Conservation (phyloP, 768 basidiomycete genomes). For the Aureoboletus auriporus region DNA sequence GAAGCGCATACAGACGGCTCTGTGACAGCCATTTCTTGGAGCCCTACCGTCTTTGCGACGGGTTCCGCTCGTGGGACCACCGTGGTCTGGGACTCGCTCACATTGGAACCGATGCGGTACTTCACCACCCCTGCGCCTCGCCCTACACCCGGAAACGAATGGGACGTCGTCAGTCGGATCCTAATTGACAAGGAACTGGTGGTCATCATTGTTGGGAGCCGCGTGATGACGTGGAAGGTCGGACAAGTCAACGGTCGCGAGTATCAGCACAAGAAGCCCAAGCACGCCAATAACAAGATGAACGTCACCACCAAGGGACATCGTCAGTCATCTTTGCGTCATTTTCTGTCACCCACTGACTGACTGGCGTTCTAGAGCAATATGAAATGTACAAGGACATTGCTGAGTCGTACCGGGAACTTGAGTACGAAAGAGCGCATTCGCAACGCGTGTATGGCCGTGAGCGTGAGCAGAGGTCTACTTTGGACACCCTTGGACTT, state of each 20-base stretch:
- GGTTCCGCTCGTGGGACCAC: conserved; percentile 63
- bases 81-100: conserved; percentile 63
- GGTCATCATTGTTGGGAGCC: conserved; percentile 55
- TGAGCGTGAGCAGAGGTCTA: conserved; percentile 54
- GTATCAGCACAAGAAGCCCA: conserved; percentile 32
- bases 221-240: conserved; percentile 66
- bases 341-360: background rate
- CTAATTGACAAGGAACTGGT: conserved; percentile 51
- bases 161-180: conserved; percentile 52
- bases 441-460: conserved; percentile 38
- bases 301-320: conserved; percentile 39
- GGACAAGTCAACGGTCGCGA: conserved; percentile 37
- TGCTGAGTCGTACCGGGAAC: conserved; percentile 48
- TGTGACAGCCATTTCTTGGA: conserved; percentile 63
- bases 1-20: conserved; percentile 63
- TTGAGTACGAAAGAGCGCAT: conserved; percentile 47
- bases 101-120: conserved; percentile 51
- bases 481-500: conserved; percentile 62
- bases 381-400: conserved; percentile 62
- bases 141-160: conserved; percentile 29
- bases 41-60: conserved; percentile 53
- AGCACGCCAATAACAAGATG: conserved; percentile 23
- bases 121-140: conserved; percentile 48
- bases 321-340: conserved; percentile 32
- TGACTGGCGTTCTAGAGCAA: conserved; percentile 44